A percentile compares a stretch with the other conserved stretches of the same genome.
phyloP scores from a whole-genome alignment of 495 filamentous ascomycete species.

The Tuber microsphaerosporum region DNA sequence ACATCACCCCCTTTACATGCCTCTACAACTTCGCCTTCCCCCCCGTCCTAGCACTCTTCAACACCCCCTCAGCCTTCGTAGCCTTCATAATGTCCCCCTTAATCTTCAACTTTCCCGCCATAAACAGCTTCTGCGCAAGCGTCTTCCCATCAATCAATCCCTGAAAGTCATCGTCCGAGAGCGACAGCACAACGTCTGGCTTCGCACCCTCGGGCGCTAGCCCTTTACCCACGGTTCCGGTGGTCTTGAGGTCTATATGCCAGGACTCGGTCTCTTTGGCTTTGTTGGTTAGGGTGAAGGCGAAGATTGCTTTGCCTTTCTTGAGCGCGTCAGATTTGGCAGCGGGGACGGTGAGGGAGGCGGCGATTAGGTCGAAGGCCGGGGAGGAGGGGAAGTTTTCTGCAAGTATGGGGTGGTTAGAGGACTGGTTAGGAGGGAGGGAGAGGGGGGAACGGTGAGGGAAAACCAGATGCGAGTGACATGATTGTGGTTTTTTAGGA shows the following conservation, averaged over 20 bases:
- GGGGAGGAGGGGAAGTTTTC: constrained; percentile 72
- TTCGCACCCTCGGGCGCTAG: constrained; percentile 60
- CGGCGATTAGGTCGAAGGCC: constrained; percentile 83
- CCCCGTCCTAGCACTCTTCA: constrained; percentile 75
- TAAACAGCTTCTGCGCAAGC: constrained; percentile 91
- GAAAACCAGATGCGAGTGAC: constrained; percentile 20
- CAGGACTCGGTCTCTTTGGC: constrained; percentile 71
- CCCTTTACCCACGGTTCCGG: constrained; percentile 74
- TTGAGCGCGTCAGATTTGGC: constrained; percentile 79
- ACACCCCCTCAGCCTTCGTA: constrained; percentile 77
- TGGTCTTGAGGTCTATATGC: constrained; percentile 92
- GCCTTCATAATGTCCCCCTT: constrained; percentile 99
- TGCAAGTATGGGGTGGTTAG: constrained; percentile 51
- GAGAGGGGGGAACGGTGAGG: not conserved
- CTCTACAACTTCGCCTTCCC: constrained; percentile 70
- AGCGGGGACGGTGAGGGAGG: constrained; percentile 59
- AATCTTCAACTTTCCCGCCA: constrained; percentile 94
- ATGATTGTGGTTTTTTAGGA: not conserved
- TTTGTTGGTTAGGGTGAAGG: constrained; percentile 85
- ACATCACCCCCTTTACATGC: not conserved
- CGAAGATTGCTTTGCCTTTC: constrained; percentile 77
- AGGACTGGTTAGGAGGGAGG: not conserved
- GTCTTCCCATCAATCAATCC: constrained; percentile 78
- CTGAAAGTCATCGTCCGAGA: constrained; percentile 80
- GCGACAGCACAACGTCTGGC: constrained; percentile 72